These are phyloP conservation scores for Aspergillus affinis DNA, from an alignment of 495 filamentous ascomycete genomes.

Conservation along the genomic window DNA sequence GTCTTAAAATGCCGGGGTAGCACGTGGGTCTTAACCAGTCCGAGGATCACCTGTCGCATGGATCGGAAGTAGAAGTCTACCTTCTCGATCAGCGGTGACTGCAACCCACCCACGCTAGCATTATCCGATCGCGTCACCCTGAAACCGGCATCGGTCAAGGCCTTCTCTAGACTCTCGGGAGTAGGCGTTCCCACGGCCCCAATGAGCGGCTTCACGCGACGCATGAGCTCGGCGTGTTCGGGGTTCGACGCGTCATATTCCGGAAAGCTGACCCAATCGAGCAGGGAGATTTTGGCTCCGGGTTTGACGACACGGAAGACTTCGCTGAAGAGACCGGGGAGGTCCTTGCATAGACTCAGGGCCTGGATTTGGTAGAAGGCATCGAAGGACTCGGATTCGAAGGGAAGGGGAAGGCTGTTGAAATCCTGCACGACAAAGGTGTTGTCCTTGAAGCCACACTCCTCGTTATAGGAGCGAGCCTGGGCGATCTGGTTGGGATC, in stretches of 20 bases:
- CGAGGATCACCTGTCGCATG: slow-evolving; percentile 52
- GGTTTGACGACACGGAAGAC: slow-evolving; percentile 58
- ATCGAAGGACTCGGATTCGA: slow-evolving; percentile 55
- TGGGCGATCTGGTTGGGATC: slow-evolving; percentile 61
- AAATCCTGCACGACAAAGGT: slow-evolving; percentile 57
- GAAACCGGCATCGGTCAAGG: slow-evolving; percentile 54
- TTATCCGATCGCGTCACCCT: slow-evolving; percentile 53
- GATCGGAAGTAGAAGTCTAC: slow-evolving; percentile 62
- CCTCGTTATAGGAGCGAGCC: slow-evolving; percentile 50
- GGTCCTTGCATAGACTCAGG: slow-evolving; percentile 58
- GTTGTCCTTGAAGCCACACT: slow-evolving; percentile 47
- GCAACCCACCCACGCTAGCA: slow-evolving; percentile 56
- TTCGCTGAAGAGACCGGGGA: slow-evolving; percentile 51
- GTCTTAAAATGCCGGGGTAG: slow-evolving; percentile 61
- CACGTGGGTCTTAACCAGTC: slow-evolving; percentile 50
- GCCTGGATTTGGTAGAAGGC: slow-evolving; percentile 67
- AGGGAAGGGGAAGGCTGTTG: slow-evolving; percentile 58
- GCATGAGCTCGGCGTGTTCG: slow-evolving; percentile 57
- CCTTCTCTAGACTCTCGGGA: slow-evolving; percentile 50
- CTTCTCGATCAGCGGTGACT: slow-evolving; percentile 59
- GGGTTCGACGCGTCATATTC: slow-evolving; percentile 54
- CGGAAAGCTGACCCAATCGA: slow-evolving; percentile 61
- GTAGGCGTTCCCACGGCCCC: slow-evolving; percentile 64
- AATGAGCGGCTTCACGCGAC: slow-evolving; percentile 61
- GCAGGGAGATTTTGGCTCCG: slow-evolving; percentile 53